These are phyloP conservation scores for Ceratobasidium sp. DNA, from an alignment of 1,284 basidiomycete species.

Conservation along the genomic window DNA sequence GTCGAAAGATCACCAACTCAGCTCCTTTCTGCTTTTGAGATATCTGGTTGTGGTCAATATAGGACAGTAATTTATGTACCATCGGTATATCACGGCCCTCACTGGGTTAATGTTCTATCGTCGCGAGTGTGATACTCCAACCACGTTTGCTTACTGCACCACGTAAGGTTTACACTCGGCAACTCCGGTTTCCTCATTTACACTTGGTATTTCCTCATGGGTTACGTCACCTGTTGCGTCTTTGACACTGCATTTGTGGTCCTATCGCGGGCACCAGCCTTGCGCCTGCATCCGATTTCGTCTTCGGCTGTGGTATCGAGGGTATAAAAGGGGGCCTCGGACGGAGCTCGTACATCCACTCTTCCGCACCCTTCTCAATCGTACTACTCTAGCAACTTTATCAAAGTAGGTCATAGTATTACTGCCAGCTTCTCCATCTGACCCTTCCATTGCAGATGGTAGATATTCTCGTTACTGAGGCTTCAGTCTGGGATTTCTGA, in stretches of 20 bases:
- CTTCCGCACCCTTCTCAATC: not conserved
- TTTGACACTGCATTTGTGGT: not conserved
- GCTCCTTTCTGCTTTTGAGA: too few species aligned
- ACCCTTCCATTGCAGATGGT: slow-evolving; percentile 11
- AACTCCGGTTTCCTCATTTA: not conserved
- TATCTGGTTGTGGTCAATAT: too few species aligned
- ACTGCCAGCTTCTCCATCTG: not conserved
- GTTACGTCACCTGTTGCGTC: slow-evolving; percentile 35
- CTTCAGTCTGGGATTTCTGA: not conserved
- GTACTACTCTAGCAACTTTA: not conserved
- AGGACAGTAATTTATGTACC: too few species aligned
- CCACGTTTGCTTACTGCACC: slow-evolving; percentile 6
- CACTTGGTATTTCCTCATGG: slow-evolving; percentile 9
- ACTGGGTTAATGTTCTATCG: too few species aligned
- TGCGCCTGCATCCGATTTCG: slow-evolving; percentile 17
- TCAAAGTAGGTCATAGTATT: not conserved
- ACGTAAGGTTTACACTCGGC: slow-evolving; percentile 24
- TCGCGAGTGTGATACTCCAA: slow-evolving; percentile 4
- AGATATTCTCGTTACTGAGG: not conserved
- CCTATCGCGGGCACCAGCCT: slow-evolving; percentile 14
- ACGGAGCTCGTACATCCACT: not conserved
- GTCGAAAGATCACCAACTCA: too few species aligned
- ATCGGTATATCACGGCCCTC: too few species aligned
- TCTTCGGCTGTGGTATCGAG: not conserved
- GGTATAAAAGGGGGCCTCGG: slow-evolving; percentile 19